A percentile compares a stretch with the other conserved stretches of the same genome.
Evolutionary conservation across 805 yeast species (phyloP).

Genomic region (Candida quercuum): DNA sequence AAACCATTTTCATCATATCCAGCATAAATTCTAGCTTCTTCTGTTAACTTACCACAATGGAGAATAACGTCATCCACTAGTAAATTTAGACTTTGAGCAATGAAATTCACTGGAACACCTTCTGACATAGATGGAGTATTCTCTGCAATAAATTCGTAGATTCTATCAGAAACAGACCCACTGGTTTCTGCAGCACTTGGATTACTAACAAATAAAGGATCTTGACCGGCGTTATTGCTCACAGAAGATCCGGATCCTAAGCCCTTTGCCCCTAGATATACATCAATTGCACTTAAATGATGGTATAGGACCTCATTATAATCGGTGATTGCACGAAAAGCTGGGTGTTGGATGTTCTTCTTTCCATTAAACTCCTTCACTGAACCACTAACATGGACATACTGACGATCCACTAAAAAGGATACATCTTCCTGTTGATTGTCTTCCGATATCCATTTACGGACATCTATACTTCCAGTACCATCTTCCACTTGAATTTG

Average conservation of each 20-base stretch:
- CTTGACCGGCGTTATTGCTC: slow-evolving; percentile 5
- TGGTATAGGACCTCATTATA: slow-evolving; percentile 68
- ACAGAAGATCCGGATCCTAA: slow-evolving; percentile 11
- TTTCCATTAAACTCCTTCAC: slow-evolving; percentile 57
- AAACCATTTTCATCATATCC: slow-evolving; percentile 64
- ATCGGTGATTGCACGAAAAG: slow-evolving; percentile 50
- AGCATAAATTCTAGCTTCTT: slow-evolving; percentile 62
- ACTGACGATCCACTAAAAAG: slow-evolving; percentile 41
- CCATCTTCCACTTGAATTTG: slow-evolving; percentile 70
- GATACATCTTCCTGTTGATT: slow-evolving; percentile 29
- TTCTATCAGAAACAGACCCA: slow-evolving; percentile 34
- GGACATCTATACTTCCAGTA: slow-evolving; percentile 59
- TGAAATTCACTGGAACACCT: slow-evolving; percentile 66
- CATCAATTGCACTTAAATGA: slow-evolving; percentile 55
- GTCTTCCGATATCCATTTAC: slow-evolving; percentile 55
- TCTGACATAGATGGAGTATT: slow-evolving; percentile 57
- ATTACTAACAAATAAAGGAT: slow-evolving; percentile 40
- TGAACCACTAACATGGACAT: slow-evolving; percentile 55
- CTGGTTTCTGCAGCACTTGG: slow-evolving; percentile 27
- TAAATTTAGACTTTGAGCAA: slow-evolving; percentile 51
- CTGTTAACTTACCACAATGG: slow-evolving; percentile 50
- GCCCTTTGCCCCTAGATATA: slow-evolving; percentile 55
- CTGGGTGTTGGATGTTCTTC: slow-evolving; percentile 60
- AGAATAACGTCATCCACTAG: slow-evolving; percentile 43
- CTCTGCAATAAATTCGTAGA: slow-evolving; percentile 43